Conservation (phyloP, 2,329 filamentous ascomycete genomes). For the Bipolaris bicolor region DNA sequence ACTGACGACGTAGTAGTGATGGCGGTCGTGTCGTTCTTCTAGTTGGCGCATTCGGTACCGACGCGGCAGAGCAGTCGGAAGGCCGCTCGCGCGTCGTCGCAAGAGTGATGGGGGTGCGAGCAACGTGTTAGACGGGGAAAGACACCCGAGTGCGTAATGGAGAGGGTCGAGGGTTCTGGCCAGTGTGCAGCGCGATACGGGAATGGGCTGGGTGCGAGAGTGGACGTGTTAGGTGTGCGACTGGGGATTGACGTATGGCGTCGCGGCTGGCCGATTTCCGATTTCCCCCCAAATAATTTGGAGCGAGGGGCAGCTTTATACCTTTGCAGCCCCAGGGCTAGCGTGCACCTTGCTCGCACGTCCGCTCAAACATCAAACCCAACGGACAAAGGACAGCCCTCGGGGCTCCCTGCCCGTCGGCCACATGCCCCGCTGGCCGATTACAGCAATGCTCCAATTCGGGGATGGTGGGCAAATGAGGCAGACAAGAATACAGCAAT, state of each 20-base stretch:
- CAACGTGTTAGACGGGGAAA: neutral
- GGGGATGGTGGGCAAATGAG: neutral
- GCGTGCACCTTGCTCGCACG: slow-evolving; percentile 11
- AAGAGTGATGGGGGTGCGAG: neutral
- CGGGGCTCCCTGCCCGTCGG: neutral
- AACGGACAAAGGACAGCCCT: slow-evolving; percentile 6
- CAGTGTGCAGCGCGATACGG: neutral
- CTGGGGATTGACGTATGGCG: slow-evolving; percentile 23
- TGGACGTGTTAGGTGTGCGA: slow-evolving; percentile 11
- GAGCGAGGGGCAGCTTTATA: slow-evolving; percentile 21
- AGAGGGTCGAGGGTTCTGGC: neutral
- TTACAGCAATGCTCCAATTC: neutral
- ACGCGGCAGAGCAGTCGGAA: slow-evolving; percentile 15
- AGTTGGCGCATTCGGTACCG: slow-evolving; percentile 43
- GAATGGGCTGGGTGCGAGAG: slow-evolving; percentile 3
- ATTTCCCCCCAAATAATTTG: slow-evolving; percentile 15
- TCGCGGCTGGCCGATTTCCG: slow-evolving; percentile 19
- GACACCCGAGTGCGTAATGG: neutral
- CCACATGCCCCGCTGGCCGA: neutral
- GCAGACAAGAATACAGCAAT: neutral
- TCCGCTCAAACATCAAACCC: slow-evolving; percentile 7
- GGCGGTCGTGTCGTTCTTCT: slow-evolving; percentile 36
- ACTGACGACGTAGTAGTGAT: slow-evolving; percentile 22
- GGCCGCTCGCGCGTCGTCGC: slow-evolving; percentile 1
- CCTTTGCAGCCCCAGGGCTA: slow-evolving; percentile 16